Conservation (phyloP, 2,329 filamentous ascomycete genomes). For the Monilinia fructigena region DNA sequence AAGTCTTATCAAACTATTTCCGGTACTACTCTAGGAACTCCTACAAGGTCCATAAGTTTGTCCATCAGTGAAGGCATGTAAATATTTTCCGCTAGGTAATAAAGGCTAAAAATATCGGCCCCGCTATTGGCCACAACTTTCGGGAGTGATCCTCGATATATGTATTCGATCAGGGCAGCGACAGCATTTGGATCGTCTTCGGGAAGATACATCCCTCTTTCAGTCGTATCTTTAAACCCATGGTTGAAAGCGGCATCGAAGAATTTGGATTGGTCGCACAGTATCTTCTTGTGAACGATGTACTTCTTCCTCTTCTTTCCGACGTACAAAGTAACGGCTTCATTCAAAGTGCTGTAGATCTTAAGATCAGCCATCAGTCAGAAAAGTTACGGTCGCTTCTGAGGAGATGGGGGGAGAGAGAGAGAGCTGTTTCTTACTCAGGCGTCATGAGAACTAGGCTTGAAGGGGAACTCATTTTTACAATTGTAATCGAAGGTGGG, state of each 20-base stretch:
- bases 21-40: too few relatives aligned
- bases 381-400: fast-evolving
- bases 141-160: slow-evolving; percentile 14
- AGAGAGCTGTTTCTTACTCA: not conserved
- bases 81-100: slow-evolving; percentile 23
- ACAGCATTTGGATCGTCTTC: slow-evolving; percentile 20
- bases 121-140: not conserved
- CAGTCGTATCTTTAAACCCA: not conserved
- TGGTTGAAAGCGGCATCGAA: slow-evolving; percentile 24
- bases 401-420: not conserved
- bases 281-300: slow-evolving; percentile 27
- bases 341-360: not conserved
- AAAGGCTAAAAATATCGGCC: not conserved
- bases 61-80: not conserved
- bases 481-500: too few relatives aligned
- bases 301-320: slow-evolving; percentile 22
- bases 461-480: not conserved
- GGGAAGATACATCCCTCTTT: slow-evolving; percentile 18
- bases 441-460: not conserved
- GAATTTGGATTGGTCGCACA: slow-evolving; percentile 26
- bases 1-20: too few relatives aligned
- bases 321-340: slow-evolving; percentile 26
- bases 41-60: too few relatives aligned
- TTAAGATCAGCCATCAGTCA: not conserved
- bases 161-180: slow-evolving; percentile 1